phyloP scores from a whole-genome alignment of 345 rosid species.

The Arabis hirsuta region DNA sequence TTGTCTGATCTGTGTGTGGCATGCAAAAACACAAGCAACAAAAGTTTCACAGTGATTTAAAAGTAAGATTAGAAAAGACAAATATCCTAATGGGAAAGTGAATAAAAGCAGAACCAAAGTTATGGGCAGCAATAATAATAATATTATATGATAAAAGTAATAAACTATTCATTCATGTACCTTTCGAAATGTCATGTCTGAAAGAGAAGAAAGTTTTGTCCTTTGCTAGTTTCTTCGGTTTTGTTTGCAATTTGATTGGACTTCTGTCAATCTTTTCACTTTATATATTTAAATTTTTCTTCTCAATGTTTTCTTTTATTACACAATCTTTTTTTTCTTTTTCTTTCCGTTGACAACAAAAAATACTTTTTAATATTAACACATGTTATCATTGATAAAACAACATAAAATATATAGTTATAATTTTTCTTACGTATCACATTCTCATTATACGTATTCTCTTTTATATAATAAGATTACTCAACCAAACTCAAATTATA shows the following conservation, averaged over 20 bases:
- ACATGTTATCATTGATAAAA: too few species aligned
- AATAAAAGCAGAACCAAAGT: slow-evolving; percentile 30
- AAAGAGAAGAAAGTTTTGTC: slow-evolving; percentile 43
- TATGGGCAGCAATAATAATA: slow-evolving; percentile 39
- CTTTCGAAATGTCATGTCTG: slow-evolving; percentile 39
- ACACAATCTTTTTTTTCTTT: slow-evolving; percentile 6
- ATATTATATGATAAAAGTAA: background rate
- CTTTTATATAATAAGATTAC: too few species aligned
- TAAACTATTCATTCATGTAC: slow-evolving; percentile 24
- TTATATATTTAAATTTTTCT: too few species aligned
- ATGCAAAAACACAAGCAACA: slow-evolving; percentile 25
- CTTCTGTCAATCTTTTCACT: too few species aligned
- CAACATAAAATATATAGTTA: too few species aligned
- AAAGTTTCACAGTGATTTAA: slow-evolving; percentile 10
- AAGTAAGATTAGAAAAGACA: slow-evolving; percentile 20
- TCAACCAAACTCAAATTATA: too few species aligned
- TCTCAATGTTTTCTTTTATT: too few species aligned
- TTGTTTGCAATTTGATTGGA: slow-evolving; percentile 31
- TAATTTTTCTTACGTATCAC: too few species aligned
- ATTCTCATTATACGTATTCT: too few species aligned
- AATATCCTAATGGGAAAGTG: slow-evolving; percentile 29
- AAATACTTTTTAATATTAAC: too few species aligned
- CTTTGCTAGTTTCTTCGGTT: slow-evolving; percentile 39
- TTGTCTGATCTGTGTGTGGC: slow-evolving; percentile 35
- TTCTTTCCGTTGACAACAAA: background rate